Evolutionary conservation across 2,329 filamentous ascomycete genomes (phyloP).

Genomic region (Penicillium griseofulvum): DNA sequence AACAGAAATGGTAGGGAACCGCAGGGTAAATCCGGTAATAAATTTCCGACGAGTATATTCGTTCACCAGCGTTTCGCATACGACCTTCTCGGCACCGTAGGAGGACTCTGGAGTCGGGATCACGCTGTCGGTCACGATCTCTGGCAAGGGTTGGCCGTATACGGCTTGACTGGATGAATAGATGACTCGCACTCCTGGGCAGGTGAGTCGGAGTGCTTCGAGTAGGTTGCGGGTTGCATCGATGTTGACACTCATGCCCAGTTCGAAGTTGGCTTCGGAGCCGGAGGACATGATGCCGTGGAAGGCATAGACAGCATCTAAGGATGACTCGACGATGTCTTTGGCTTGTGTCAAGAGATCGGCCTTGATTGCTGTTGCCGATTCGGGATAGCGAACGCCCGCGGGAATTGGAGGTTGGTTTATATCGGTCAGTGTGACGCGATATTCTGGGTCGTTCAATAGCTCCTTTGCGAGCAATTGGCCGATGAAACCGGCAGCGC

Average conservation of each 20-base stretch:
- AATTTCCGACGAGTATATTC: conserved; percentile 60
- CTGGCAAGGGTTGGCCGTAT: conserved; percentile 58
- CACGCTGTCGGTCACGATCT: conserved; percentile 51
- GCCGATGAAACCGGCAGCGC: conserved; percentile 63
- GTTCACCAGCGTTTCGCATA: conserved; percentile 62
- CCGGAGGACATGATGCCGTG: conserved; percentile 68
- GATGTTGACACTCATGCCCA: conserved; percentile 61
- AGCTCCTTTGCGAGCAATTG: conserved; percentile 59
- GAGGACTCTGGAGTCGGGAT: conserved; percentile 60
- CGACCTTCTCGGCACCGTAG: conserved; percentile 63
- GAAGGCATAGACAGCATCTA: conserved; percentile 59
- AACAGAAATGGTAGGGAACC: conserved; percentile 62
- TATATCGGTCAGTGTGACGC: conserved; percentile 59
- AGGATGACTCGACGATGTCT: conserved; percentile 40
- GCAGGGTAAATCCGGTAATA: conserved; percentile 57
- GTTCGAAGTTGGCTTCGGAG: conserved; percentile 60
- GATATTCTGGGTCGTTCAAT: conserved; percentile 48
- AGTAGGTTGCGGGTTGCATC: conserved; percentile 58
- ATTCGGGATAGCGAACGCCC: conserved; percentile 49
- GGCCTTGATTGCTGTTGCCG: conserved; percentile 51
- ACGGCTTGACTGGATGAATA: conserved; percentile 64
- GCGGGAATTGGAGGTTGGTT: conserved; percentile 52
- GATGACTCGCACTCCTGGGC: conserved; percentile 57
- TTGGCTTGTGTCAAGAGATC: conserved; percentile 52
- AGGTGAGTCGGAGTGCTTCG: conserved; percentile 50